These are phyloP conservation scores for Xylariaceae sp. DNA, from an alignment of 2,329 filamentous ascomycete species.

Conservation along the genomic window DNA sequence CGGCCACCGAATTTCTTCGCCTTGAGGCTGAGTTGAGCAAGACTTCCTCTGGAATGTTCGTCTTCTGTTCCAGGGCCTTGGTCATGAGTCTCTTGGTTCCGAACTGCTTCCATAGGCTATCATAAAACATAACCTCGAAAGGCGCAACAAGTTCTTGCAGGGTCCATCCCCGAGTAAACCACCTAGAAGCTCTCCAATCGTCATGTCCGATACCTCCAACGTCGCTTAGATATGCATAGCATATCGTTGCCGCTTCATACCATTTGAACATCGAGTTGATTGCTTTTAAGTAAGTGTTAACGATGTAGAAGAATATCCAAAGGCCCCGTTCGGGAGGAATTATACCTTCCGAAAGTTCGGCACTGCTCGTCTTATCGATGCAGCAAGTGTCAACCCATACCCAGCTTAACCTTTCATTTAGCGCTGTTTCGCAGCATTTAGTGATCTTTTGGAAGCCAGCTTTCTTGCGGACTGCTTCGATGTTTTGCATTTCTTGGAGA, in stretches of 20 bases:
- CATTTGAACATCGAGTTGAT: constrained; percentile 27
- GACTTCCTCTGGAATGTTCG: constrained; percentile 9
- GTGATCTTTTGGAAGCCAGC: constrained; percentile 33
- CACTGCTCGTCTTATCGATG: constrained; percentile 16
- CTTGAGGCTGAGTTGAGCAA: constrained; percentile 2
- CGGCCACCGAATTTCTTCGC: constrained; percentile 1
- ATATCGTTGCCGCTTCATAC: constrained; percentile 18
- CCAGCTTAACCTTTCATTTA: constrained; percentile 31
- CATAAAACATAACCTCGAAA: constrained; percentile 16
- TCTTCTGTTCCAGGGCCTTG: neutral
- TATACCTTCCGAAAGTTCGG: constrained; percentile 19
- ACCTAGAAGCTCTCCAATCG: constrained; percentile 7
- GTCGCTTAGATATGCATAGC: constrained; percentile 20
- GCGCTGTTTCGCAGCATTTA: constrained; percentile 29
- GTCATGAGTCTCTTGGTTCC: constrained; percentile 10
- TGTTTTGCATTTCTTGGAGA: constrained; percentile 24
- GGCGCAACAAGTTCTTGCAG: constrained; percentile 21
- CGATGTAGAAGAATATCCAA: neutral
- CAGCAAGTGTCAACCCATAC: constrained; percentile 36
- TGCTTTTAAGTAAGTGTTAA: neutral
- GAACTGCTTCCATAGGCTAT: constrained; percentile 13
- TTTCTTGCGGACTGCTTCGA: constrained; percentile 12
- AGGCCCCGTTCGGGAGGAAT: neutral
- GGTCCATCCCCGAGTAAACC: constrained; percentile 20
- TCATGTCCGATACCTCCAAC: neutral